Conservation (phyloP, 768 basidiomycete genomes). For the Obba rivulosa region DNA sequence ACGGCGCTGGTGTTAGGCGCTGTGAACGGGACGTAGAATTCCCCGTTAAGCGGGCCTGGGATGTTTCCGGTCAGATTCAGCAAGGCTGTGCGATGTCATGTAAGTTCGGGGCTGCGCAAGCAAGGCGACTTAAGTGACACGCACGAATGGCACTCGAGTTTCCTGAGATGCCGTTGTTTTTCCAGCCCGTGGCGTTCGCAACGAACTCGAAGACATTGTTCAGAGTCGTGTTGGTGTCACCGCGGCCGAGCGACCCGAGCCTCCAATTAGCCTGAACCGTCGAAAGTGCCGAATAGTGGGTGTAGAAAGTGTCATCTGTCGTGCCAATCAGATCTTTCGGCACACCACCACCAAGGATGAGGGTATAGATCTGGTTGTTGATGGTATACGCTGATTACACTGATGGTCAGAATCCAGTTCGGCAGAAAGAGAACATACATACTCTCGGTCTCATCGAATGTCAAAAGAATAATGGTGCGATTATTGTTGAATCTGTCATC, state of each 20-base stretch:
- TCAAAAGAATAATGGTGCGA: slow-evolving; percentile 52
- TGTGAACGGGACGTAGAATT: slow-evolving; percentile 36
- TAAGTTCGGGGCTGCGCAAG: too few species aligned
- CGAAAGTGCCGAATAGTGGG: slow-evolving; percentile 53
- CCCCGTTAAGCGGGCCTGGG: slow-evolving; percentile 40
- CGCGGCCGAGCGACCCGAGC: slow-evolving; percentile 54
- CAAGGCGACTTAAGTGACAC: background rate
- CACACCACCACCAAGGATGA: slow-evolving; percentile 42
- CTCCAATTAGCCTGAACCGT: slow-evolving; percentile 60
- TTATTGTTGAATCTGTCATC: slow-evolving; percentile 49
- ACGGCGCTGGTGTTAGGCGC: slow-evolving; percentile 35
- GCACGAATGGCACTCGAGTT: slow-evolving; percentile 19
- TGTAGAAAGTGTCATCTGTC: slow-evolving; percentile 50
- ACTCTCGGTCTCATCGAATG: slow-evolving; percentile 54
- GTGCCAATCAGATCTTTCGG: slow-evolving; percentile 38
- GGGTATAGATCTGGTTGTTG: slow-evolving; percentile 42
- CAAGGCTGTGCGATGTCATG: slow-evolving; percentile 15
- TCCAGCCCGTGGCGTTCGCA: slow-evolving; percentile 40
- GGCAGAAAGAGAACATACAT: background rate
- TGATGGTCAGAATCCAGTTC: slow-evolving; percentile 15
- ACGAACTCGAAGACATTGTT: slow-evolving; percentile 51
- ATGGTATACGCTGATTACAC: slow-evolving; percentile 21
- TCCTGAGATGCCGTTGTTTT: slow-evolving; percentile 27
- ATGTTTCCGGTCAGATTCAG: slow-evolving; percentile 37
- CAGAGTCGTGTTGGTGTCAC: slow-evolving; percentile 45